Evolutionary conservation across 2,329 filamentous ascomycete genomes (phyloP), one percentile per base, ranked within the genome.

Genomic region (Ophiostoma quercus): DNA sequence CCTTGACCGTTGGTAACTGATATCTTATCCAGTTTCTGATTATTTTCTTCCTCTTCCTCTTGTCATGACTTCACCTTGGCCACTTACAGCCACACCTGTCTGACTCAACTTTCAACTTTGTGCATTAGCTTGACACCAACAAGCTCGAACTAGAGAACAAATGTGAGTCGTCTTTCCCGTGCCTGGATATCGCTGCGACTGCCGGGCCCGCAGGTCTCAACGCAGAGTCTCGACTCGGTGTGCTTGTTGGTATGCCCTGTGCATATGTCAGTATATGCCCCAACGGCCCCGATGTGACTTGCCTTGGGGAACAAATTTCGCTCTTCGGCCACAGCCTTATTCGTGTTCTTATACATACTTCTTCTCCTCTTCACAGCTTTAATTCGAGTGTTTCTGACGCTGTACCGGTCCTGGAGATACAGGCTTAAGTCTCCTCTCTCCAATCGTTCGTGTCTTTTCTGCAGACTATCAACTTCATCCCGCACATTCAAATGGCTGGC

Each of bases 201-300:
- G 22, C 51, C 51, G 12, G 51, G 25, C 51, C 51, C 51, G 51
- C 22, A 22, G 16, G 51, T 57, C 51, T 11, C 22, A 9, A 14
- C n/a, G 43, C n/a, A n/a, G 16, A 7, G 47, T 19, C 47, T 51
- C 22, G n/a, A 22, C 16, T 47, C 43, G 43, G 51, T 25, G 9
- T 57, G 51, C 51, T 25, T 12, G 51, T 7, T n/a, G 4, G 19
- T n/a, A 47, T 47, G 19, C 43, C 7, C 39, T 47, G 16, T 57
- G 51, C 51, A 57, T 57, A 57, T 57, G 51, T 25, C 51, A 57
- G 51, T 12, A 25, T 57, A 29, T 57, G 22, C 51, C n/a, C 43
- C 43, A 19, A 47, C 16, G 1, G 43, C 16, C 5, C 43, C 43
- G 43, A 47, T 47, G 43, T 57, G 22, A 9, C 22, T 12, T 29